Conservation (phyloP, 2,329 filamentous ascomycete species). For the Thelonectria olida region DNA sequence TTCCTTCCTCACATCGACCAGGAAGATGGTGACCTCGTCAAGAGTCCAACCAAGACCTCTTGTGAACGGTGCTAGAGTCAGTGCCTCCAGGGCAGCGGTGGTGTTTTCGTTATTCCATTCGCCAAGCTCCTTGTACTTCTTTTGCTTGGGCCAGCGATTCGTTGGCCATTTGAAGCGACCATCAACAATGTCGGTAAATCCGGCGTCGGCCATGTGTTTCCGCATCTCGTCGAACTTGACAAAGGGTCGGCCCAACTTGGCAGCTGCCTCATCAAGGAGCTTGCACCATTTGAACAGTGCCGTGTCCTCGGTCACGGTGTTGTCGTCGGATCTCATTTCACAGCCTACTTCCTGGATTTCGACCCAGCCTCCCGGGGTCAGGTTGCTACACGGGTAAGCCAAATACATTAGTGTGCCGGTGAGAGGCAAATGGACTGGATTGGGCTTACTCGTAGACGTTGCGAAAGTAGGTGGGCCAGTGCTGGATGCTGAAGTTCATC, state of each 20-base stretch:
- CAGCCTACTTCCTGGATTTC: constrained; percentile 31
- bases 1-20: constrained; percentile 26
- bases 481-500: constrained; percentile 9
- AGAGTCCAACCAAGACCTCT: constrained; percentile 21
- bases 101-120: constrained; percentile 15
- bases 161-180: constrained; percentile 2
- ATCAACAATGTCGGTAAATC: background rate
- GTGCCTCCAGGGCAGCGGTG: background rate
- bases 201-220: constrained; percentile 17
- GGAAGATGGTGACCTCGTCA: constrained; percentile 11
- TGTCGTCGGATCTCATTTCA: constrained; percentile 23
- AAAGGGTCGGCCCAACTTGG: constrained; percentile 21
- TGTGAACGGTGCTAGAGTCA: constrained; percentile 12
- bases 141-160: constrained; percentile 18
- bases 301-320: constrained; percentile 28
- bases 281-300: constrained; percentile 25
- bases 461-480: background rate
- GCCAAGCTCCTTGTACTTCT: constrained; percentile 6
- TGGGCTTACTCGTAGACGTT: constrained; percentile 3
- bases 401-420: background rate
- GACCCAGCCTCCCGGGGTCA: constrained; percentile 28
- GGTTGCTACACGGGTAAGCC: constrained; percentile 10
- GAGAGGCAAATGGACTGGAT: background rate
- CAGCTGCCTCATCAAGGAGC: constrained; percentile 22
- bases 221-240: background rate